phyloP scores from a whole-genome alignment of 768 basidiomycete genomes.

The Paxillus ammoniavirescens region DNA sequence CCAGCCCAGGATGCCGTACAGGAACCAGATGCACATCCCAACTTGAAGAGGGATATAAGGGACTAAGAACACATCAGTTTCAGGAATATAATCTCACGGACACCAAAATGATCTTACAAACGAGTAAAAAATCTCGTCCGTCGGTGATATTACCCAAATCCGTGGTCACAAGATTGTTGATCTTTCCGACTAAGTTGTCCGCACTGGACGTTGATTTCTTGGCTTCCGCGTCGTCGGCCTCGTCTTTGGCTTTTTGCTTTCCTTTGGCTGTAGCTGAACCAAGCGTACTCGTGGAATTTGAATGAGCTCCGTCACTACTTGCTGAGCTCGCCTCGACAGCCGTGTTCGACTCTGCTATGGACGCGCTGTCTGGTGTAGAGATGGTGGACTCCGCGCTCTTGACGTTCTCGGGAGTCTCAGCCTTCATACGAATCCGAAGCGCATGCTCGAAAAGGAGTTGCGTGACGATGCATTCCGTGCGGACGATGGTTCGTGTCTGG shows the following conservation, averaged over 20 bases:
- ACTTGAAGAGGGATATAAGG: slow-evolving; percentile 10
- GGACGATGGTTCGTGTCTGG: slow-evolving; percentile 44
- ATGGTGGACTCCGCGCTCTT: not conserved
- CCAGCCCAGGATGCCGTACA: slow-evolving; percentile 50
- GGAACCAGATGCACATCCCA: slow-evolving; percentile 37
- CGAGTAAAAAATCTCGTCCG: slow-evolving; percentile 16
- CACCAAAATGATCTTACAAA: not conserved
- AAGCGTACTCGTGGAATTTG: not conserved
- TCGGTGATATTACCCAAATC: slow-evolving; percentile 16
- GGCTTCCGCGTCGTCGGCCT: not conserved
- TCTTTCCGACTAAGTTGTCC: slow-evolving; percentile 64
- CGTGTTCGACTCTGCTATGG: slow-evolving; percentile 10
- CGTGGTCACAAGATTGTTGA: slow-evolving; percentile 74
- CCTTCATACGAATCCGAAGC: slow-evolving; percentile 50
- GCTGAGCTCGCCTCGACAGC: slow-evolving; percentile 8
- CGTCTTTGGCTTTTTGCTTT: slow-evolving; percentile 2
- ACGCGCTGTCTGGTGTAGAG: slow-evolving; percentile 10
- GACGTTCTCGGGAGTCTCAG: slow-evolving; percentile 14
- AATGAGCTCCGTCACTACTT: slow-evolving; percentile 2
- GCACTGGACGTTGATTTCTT: slow-evolving; percentile 18
- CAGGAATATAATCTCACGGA: not conserved
- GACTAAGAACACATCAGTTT: not conserved
- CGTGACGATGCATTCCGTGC: slow-evolving; percentile 50
- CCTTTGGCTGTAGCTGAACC: not conserved
- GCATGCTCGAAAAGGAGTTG: slow-evolving; percentile 55